Evolutionary conservation across 257 asterid species (phyloP), one percentile per base, ranked within the genome.

Genomic region (Haberlea rhodopensis): DNA sequence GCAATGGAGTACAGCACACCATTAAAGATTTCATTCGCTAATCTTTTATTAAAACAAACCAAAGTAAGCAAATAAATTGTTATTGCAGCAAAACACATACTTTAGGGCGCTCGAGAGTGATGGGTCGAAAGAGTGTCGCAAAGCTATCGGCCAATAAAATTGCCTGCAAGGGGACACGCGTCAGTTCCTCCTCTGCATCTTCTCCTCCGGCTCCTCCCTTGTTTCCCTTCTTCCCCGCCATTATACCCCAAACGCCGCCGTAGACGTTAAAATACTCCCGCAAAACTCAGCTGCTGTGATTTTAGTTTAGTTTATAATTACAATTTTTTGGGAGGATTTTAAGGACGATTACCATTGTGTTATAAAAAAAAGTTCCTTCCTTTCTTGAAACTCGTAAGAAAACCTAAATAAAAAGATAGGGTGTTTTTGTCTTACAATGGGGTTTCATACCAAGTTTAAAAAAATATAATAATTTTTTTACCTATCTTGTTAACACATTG

Each of bases 91-190:
- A 43, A 54, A 19, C n/a, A 26, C 31, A 59, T 70, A 87, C 98
- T 83, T 92, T 92, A 51, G 99, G 96, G 49, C 96, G 90, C 73
- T 92, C 99, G 49, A 92, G 94, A 11, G 96, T 89, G 57, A 92
- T 89, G 58, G 99, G 99, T 60, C 96, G 96, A 85, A 92, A 92
- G 72, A 84, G 90, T 56, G 96, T 88, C 70, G 97, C 80, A 71
- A 92, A 92, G 78, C 97, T 92, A 73, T 92, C 99, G 15, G 99
- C 99, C 80, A 92, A 78, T 19, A 92, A 75, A 60, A 92, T 80
- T 28, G 99, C 99, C 75, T 89, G 97, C 53, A 92, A 74, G 19
- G 94, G 97, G 0, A 75, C 86, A 19, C 86, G 95, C 15, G 92
- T 49, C 49, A 85, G 81, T 45, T 85, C 97, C 75, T 87, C 98